phyloP scores from a whole-genome alignment of 2,329 filamentous ascomycete genomes.

The Zarea fungicola region DNA sequence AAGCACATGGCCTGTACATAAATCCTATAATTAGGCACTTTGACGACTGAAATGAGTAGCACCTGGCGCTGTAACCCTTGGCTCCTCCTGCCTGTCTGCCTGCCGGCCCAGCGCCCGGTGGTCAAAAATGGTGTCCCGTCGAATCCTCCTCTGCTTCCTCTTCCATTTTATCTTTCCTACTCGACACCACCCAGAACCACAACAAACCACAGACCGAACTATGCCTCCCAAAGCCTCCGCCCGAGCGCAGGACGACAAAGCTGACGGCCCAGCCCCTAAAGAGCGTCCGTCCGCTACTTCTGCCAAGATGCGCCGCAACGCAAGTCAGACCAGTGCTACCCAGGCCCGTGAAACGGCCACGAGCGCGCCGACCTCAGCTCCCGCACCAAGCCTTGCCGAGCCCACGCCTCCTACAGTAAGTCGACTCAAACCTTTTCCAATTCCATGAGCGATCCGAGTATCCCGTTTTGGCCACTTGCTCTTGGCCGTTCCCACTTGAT shows the following conservation, averaged over 20 bases:
- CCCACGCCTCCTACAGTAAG: constrained; percentile 30
- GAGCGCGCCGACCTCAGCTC: constrained; percentile 32
- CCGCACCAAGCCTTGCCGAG: constrained; percentile 25
- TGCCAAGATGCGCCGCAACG: constrained; percentile 51
- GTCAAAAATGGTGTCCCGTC: neutral
- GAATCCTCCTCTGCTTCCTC: neutral
- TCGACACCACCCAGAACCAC: neutral
- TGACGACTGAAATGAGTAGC: neutral
- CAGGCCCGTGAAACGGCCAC: constrained; percentile 38
- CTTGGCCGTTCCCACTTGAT: neutral
- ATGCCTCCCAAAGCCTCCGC: constrained; percentile 46
- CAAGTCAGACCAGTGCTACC: constrained; percentile 45
- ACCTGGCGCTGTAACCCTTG: neutral
- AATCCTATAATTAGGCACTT: too few species aligned
- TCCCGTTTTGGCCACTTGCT: constrained; percentile 5
- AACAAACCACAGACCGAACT: neutral
- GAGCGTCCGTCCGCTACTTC: constrained; percentile 42
- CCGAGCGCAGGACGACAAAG: constrained; percentile 42
- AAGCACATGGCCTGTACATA: too few species aligned
- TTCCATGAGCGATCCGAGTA: constrained; percentile 12
- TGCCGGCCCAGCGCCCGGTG: neutral
- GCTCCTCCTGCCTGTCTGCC: neutral
- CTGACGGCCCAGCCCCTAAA: constrained; percentile 35
- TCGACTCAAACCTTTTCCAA: neutral
- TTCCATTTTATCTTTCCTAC: neutral